Base-by-base conservation (phyloP, 441 rosid species). In the Sinapis alba region DNA sequence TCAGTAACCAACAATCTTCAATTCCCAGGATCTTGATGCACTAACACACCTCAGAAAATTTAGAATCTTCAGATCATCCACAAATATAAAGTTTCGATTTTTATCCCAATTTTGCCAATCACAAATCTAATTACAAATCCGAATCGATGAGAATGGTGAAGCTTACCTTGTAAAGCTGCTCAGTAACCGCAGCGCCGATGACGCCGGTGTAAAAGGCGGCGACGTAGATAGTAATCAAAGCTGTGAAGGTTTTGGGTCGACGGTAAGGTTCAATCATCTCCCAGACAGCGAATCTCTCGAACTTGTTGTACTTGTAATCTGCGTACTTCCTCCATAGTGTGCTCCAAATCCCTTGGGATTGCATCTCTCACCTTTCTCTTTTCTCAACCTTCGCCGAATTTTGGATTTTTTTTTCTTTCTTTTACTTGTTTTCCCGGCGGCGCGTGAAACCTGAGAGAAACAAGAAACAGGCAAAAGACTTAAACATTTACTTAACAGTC, bases 121-220 rank as follows among this genome's bases (percentile, higher is more conserved):
- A 65, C 53, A 45, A 47, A 30, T 56, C 58, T 12, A 20, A 11
- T 65, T 15, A 34, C 30, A 26, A 43, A 5, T 3, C n/a, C 10
- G 2, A 20, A 61, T 63, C 21, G 19, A 64, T 36, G 13, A 28
- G 3, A 23, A 0, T 23, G 24, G 16, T 8, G 59, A 60, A 16
- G 13, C n/a, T 28, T 7, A 88, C 97, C 88, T 94, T 89, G 85
- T 94, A 84, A 68, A 86, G 86, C 76, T 94, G 99, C 85, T 94
- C 99, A 0, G 93, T 89, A 70, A 90, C 51, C 66, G 99, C 97
- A 18, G 98, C 84, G 8, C 90, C 94, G n/a, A 88, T 23, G 24
- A 92, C 97, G 2, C 96, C 98, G 2, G 99, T 89, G 83, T 94
- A 94, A 79, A 94, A 94, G 67, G 96, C 99, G 15, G 93, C 82